Evolutionary conservation across 176 grass and related monocot genomes (phyloP), one percentile per base, ranked within the genome.

Genomic region (Aegilops sharonensis): DNA sequence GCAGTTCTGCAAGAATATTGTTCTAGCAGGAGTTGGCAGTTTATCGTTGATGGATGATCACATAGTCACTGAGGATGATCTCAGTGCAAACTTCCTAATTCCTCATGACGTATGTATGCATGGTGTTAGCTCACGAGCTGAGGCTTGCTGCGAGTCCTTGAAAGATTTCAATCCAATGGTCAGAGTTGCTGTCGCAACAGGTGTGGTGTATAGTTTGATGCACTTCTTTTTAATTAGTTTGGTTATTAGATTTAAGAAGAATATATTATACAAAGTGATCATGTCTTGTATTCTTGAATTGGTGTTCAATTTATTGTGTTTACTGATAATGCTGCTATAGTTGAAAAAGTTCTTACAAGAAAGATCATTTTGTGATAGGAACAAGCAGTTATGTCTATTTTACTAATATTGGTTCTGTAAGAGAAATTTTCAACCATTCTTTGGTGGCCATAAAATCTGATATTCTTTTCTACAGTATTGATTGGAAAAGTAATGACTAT

Each of bases 1-100:
- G 80, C 88, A 99, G 97, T 93, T 99, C 72, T 96, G 97, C 94
- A 99, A 99, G 92, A 99, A 99, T 89, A 94, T 99, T 88, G 94
- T 99, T 88, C 89, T 99, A 69, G 92, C 97, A 35, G 97, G 97
- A 93, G 94, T 99, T 78, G 97, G 97, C 35, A 94, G 92, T 85
- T 83, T 99, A 70, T 90, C 94, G 27, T 91, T 99, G 78, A 94
- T 99, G 94, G 97, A 99, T 81, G 90, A 96, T 83, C 85, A 87
- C 71, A 61, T 83, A 50, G 92, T 94, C 62, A 94, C 68, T 1
- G 88, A 91, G 64, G 87, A 97, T 74, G 90, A 81, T 74, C 89
- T 96, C 75, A 80, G 80, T 88, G 83, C 94, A 47, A 99, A 91
- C 87, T 97, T 99, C 59, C 45, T 99, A 23, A 91, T 99, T 87